These are phyloP conservation scores for Colletotrichum simmondsii DNA, from an alignment of 2,329 filamentous ascomycete species.

Conservation along the genomic window DNA sequence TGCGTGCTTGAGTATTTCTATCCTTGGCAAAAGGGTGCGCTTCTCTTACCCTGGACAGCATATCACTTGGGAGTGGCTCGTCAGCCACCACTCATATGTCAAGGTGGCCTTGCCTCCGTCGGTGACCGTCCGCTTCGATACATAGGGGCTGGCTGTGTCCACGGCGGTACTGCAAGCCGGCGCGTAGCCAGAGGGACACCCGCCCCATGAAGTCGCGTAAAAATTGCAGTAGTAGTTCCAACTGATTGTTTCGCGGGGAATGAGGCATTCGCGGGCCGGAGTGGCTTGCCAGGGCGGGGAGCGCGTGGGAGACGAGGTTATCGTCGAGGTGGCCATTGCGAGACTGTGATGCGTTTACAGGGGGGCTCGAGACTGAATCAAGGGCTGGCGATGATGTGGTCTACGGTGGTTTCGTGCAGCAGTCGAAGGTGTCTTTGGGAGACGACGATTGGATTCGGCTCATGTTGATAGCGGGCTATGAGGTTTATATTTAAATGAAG, in stretches of 20 bases:
- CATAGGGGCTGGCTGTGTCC: neutral
- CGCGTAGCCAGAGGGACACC: conserved; percentile 12
- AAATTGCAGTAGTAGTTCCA: neutral
- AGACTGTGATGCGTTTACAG: too few species aligned
- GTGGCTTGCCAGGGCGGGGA: neutral
- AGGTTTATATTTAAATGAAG: neutral
- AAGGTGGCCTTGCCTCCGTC: neutral
- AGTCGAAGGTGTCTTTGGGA: neutral
- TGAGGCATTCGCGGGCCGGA: neutral
- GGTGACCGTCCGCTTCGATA: neutral
- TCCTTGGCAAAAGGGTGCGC: neutral
- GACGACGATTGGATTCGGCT: neutral
- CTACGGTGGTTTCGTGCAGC: neutral
- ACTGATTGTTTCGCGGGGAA: neutral
- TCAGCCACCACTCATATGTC: neutral
- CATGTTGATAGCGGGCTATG: neutral
- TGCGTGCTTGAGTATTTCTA: too few species aligned
- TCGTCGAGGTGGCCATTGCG: too few species aligned
- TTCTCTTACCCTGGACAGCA: conserved; percentile 10
- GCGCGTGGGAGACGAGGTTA: too few species aligned
- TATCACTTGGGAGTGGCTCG: neutral
- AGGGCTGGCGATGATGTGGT: neutral
- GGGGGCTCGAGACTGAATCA: too few species aligned
- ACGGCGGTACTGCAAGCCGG: neutral
- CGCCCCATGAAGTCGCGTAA: neutral